These are phyloP conservation scores for Paraconiothyrium brasiliense DNA, from an alignment of 2,329 filamentous ascomycete genomes.

Conservation along the genomic window DNA sequence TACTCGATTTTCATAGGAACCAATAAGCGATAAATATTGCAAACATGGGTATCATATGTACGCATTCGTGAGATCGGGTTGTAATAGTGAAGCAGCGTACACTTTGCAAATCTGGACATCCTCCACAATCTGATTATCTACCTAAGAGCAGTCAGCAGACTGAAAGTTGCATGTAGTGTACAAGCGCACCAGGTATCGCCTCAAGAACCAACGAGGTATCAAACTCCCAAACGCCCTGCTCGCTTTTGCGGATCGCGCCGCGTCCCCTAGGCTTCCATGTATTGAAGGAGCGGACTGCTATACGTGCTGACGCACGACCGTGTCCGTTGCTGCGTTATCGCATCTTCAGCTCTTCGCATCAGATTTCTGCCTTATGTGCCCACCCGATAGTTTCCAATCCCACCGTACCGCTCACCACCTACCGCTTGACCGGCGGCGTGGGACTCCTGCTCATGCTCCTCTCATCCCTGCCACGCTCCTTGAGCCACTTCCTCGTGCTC, in stretches of 20 bases:
- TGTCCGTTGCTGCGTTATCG: background rate
- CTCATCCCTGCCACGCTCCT: slow-evolving; percentile 81
- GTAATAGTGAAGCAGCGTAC: background rate
- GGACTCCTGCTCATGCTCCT: slow-evolving; percentile 84
- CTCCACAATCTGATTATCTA: slow-evolving; percentile 6
- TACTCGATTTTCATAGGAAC: background rate
- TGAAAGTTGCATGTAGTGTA: slow-evolving; percentile 14
- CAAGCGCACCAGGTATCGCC: slow-evolving; percentile 23
- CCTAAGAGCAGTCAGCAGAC: slow-evolving; percentile 18
- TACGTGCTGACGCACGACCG: background rate
- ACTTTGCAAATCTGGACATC: slow-evolving; percentile 9
- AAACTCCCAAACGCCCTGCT: slow-evolving; percentile 28
- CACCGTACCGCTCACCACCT: background rate
- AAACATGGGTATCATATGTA: background rate
- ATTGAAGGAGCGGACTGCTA: background rate
- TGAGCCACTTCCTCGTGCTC: slow-evolving; percentile 96
- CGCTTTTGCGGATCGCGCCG: background rate
- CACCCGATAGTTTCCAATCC: slow-evolving; percentile 37
- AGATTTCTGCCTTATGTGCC: too few species aligned
- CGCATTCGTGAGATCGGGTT: background rate
- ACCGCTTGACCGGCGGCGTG: slow-evolving; percentile 78
- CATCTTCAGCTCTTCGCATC: too few species aligned
- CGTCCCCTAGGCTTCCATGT: background rate
- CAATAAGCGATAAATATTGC: background rate
- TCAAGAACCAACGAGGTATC: slow-evolving; percentile 26